phyloP scores from a whole-genome alignment of 202 grass and related monocot species.

The Carex sylvatica region DNA sequence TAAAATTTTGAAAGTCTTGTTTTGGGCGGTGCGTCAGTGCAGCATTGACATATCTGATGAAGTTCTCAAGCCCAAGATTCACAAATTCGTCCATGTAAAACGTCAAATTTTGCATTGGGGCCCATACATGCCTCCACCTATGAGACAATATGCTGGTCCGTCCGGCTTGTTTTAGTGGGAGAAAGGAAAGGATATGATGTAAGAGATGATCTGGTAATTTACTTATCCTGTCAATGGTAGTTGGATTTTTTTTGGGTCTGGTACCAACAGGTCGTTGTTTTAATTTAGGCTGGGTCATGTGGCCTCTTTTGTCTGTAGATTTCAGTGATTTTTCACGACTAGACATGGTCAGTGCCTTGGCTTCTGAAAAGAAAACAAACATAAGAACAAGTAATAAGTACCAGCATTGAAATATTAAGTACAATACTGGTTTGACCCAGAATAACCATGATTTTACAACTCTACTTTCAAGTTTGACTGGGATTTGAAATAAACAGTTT shows the following conservation, averaged over 20 bases:
- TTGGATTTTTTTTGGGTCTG: slow-evolving; percentile 3
- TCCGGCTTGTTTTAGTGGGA: slow-evolving; percentile 9
- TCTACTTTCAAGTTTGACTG: background rate
- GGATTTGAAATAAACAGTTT: background rate
- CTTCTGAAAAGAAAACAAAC: slow-evolving; percentile 8
- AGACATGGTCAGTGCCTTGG: background rate
- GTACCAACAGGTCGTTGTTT: background rate
- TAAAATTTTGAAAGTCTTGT: slow-evolving; percentile 19
- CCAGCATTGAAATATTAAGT: background rate
- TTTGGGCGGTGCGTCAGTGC: background rate
- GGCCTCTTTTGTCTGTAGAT: background rate
- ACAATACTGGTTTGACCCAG: background rate
- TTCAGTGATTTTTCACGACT: background rate
- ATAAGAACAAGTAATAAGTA: background rate
- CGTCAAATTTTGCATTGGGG: background rate
- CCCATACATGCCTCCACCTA: slow-evolving; percentile 25
- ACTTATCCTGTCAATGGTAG: slow-evolving; percentile 19
- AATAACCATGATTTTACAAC: background rate
- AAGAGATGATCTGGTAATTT: slow-evolving; percentile 20
- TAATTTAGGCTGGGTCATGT: background rate
- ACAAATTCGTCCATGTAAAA: slow-evolving; percentile 17
- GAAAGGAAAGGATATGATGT: slow-evolving; percentile 24
- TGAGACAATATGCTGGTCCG: slow-evolving; percentile 20
- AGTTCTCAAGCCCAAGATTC: background rate
- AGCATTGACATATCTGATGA: slow-evolving; percentile 12